Evolutionary conservation across 202 grass and related monocot species (phyloP).

Genomic region (Schoenoplectus triqueter): DNA sequence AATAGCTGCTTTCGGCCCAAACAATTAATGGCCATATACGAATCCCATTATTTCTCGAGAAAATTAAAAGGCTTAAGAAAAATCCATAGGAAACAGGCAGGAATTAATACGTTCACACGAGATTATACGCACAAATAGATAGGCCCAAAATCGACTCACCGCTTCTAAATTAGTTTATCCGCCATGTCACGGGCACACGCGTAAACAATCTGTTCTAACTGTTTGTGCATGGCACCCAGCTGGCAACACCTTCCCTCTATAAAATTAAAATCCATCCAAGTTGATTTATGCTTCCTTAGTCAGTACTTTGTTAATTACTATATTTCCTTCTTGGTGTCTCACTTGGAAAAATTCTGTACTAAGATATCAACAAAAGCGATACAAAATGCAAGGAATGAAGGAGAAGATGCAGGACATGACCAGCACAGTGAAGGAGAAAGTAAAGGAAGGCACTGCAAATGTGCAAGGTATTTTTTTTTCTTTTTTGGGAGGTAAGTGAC

Average conservation of each 20-base stretch:
- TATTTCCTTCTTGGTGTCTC: neutral
- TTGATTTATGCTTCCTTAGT: neutral
- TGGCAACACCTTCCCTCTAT: neutral
- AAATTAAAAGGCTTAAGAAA: no score
- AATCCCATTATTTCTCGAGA: no score
- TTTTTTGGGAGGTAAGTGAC: neutral
- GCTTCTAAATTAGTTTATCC: neutral
- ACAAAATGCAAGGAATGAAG: slow-evolving; percentile 67
- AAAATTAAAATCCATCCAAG: neutral
- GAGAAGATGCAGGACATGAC: slow-evolving; percentile 76
- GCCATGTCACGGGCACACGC: slow-evolving; percentile 59
- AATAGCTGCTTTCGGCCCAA: no score
- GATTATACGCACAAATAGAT: neutral
- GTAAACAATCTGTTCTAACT: slow-evolving; percentile 13
- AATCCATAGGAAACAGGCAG: no score
- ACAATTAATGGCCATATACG: no score
- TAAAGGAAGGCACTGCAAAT: slow-evolving; percentile 59
- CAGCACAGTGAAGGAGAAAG: slow-evolving; percentile 73
- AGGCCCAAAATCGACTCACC: neutral
- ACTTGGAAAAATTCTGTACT: neutral
- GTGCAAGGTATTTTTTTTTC: slow-evolving; percentile 45
- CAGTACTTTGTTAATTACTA: neutral
- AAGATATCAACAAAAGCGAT: neutral
- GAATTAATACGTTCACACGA: no score
- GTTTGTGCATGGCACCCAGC: slow-evolving; percentile 43